phyloP scores from a whole-genome alignment of 345 rosid species.

The Rhodamnia argentea region DNA sequence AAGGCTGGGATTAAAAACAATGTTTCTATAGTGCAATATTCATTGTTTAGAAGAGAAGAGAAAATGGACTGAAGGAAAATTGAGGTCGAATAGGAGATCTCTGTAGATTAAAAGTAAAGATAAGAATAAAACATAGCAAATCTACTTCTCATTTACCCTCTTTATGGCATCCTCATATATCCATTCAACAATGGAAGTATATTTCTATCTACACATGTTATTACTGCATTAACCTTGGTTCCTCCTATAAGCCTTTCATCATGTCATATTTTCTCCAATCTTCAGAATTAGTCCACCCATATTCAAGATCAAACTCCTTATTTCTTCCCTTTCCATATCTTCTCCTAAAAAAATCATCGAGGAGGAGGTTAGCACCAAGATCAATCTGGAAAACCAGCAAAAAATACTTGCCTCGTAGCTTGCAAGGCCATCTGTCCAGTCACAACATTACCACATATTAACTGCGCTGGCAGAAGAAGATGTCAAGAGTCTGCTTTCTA shows the following conservation, averaged over 20 bases:
- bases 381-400: neutral
- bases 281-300: neutral
- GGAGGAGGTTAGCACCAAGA: neutral
- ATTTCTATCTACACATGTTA: neutral
- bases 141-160: neutral
- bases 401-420: constrained; percentile 81
- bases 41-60: too few species aligned
- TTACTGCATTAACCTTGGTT: neutral
- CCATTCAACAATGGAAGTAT: neutral
- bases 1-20: too few species aligned
- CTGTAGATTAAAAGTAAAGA: neutral
- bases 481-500: neutral
- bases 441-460: constrained; percentile 85
- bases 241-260: neutral
- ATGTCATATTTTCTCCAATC: neutral
- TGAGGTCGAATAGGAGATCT: neutral
- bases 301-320: neutral
- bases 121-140: neutral
- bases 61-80: neutral
- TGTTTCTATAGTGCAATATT: too few species aligned
- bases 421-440: constrained; percentile 51
- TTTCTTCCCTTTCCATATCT: neutral
- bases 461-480: constrained; percentile 73
- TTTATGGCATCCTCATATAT: neutral
- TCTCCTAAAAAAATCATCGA: neutral